Percentiles rank a stretch among this genome's conserved stretches.
These are phyloP conservation scores for Gloeostereum incarnatum DNA, from an alignment of 768 basidiomycete genomes.

Conservation along the genomic window DNA sequence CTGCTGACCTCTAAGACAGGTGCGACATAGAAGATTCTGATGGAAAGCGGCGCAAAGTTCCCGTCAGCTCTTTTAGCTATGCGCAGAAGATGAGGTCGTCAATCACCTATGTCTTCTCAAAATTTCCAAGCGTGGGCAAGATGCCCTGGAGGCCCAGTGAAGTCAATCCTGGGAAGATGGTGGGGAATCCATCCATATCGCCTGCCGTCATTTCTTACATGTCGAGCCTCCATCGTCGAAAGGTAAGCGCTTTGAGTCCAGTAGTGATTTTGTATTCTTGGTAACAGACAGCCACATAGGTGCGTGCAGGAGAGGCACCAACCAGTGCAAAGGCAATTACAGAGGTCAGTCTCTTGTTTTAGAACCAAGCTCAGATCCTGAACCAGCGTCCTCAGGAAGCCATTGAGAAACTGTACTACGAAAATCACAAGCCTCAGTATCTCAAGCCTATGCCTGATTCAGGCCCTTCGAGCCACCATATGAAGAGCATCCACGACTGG, in stretches of 20 bases:
- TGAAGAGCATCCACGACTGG: not conserved
- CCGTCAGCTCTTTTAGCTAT: slow-evolving; percentile 15
- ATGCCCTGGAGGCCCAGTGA: slow-evolving; percentile 20
- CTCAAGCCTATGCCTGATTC: not conserved
- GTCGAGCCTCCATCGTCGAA: slow-evolving; percentile 15
- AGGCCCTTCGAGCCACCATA: slow-evolving; percentile 4
- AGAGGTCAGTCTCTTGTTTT: slow-evolving; percentile 10
- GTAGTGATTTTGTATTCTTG: not conserved
- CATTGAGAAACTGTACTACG: slow-evolving; percentile 13
- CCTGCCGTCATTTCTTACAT: slow-evolving; percentile 17
- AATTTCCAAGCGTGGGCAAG: slow-evolving; percentile 13
- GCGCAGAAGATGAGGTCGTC: slow-evolving; percentile 26
- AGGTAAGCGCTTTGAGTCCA: slow-evolving; percentile 10
- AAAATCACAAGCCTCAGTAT: slow-evolving; percentile 10
- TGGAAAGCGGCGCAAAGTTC: slow-evolving; percentile 12
- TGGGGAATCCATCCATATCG: slow-evolving; percentile 20
- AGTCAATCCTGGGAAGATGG: slow-evolving; percentile 10
- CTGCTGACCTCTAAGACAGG: slow-evolving; percentile 7
- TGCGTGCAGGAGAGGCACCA: slow-evolving; percentile 14
- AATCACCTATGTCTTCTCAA: slow-evolving; percentile 20
- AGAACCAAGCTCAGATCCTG: not conserved
- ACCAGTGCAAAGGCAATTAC: slow-evolving; percentile 19
- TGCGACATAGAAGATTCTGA: slow-evolving; percentile 18
- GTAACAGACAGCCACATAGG: not conserved
- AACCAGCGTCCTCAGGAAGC: slow-evolving; percentile 12